phyloP scores from a whole-genome alignment of 331 rosid species.

The Telfairia occidentalis region DNA sequence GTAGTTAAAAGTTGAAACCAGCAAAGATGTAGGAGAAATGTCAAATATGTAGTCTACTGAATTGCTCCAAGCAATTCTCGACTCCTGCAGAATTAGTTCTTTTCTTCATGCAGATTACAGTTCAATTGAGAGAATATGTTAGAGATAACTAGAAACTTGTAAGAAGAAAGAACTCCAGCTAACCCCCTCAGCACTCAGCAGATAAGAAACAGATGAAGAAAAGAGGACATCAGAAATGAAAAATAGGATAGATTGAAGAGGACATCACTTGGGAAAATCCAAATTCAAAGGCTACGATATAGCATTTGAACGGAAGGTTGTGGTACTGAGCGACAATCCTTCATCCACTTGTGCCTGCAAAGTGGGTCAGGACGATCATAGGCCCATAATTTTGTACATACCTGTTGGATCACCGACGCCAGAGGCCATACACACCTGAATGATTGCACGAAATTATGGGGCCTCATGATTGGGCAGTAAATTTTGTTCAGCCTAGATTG shows the following conservation, averaged over 20 bases:
- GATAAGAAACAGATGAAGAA: background rate
- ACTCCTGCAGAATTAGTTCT: background rate
- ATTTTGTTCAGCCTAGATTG: background rate
- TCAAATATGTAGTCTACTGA: background rate
- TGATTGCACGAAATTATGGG: background rate
- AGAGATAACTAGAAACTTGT: background rate
- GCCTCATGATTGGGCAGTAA: background rate
- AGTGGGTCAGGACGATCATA: constrained; percentile 2
- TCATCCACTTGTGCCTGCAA: constrained; percentile 4
- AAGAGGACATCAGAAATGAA: background rate
- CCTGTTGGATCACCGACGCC: constrained; percentile 8
- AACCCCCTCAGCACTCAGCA: background rate
- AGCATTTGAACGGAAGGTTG: background rate
- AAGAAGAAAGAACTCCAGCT: background rate
- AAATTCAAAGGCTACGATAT: background rate
- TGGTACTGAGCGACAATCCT: background rate
- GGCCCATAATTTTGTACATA: constrained; percentile 2
- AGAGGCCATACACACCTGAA: background rate
- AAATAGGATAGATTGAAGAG: background rate
- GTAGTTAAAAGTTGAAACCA: background rate
- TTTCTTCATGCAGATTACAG: background rate
- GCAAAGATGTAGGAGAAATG: background rate
- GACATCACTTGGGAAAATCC: background rate
- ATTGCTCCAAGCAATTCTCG: background rate
- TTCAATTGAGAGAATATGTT: background rate